Base-by-base conservation (phyloP, 2,329 filamentous ascomycete species). In the Venturia aucupariae region DNA sequence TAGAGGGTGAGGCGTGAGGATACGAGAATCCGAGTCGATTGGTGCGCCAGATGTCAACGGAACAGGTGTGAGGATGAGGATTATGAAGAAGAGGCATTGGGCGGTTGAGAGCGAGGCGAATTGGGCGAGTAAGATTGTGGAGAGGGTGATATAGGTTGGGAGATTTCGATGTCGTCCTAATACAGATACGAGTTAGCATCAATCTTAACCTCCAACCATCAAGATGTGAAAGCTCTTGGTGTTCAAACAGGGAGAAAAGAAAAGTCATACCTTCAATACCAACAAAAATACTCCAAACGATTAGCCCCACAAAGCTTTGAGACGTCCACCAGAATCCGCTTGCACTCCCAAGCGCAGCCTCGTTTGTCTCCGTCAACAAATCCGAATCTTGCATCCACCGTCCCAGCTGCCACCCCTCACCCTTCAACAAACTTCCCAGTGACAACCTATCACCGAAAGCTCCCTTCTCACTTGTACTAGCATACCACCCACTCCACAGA, bases 311-410 rank as follows among this genome's bases (percentile, higher is more conserved):
- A 65, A 85, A 82, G 54, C 84, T 76, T 73, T 88, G 85, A 66
- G 84, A 83, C 7, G 81, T 83, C 82, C 85, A 87, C 80, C 84
- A 84, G 70, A 85, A 81, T 19, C 83, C 80, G 60, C 81, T 79
- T 3, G 80, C 76, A 61, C 79, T 82, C 69, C 82, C 81, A 7
- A 82, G 77, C 4, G 85, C 75, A 30, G 85, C 82, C 66, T 83
- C 80, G 65, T 84, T 76, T 13, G 80, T 79, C 70, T 85, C 81
- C 10, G 73, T 72, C 67, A 82, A 78, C 27, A 86, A 70, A 30
- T 82, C 77, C 2, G 80, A 80, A 42, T 85, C 80, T 57, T 75
- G 78, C 65, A 84, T 70, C 84, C 84, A 86, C 32, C 78, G 77
- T 13, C 76, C 77, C 55, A 83, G 69, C 57, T 80, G 71, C 66